phyloP scores from a whole-genome alignment of 2,329 filamentous ascomycete species.

The Alternaria brassicae region DNA sequence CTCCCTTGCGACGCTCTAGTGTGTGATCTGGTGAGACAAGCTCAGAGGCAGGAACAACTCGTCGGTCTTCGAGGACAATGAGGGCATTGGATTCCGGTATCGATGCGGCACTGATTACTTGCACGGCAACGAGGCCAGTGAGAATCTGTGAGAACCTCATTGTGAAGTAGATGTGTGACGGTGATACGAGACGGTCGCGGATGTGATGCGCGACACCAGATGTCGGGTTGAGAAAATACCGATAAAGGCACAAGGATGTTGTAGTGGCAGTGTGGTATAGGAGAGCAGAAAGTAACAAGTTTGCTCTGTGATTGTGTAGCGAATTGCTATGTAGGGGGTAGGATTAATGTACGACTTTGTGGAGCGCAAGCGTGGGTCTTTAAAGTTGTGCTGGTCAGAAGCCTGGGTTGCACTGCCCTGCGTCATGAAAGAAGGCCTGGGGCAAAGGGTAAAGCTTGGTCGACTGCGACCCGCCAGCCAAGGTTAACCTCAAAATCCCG shows the following conservation, averaged over 20 bases:
- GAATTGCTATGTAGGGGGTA: constrained; percentile 9
- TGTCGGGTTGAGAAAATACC: background rate
- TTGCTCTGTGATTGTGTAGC: constrained; percentile 12
- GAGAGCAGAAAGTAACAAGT: background rate
- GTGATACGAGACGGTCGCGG: constrained; percentile 2
- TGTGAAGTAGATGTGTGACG: constrained; percentile 13
- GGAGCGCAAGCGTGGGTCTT: constrained; percentile 17
- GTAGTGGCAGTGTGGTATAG: background rate
- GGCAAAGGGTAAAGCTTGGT: constrained; percentile 6
- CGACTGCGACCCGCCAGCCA: constrained; percentile 1
- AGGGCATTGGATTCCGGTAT: constrained; percentile 39
- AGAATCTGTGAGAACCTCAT: constrained; percentile 40
- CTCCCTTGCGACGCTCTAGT: constrained; percentile 49
- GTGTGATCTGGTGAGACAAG: constrained; percentile 43
- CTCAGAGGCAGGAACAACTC: constrained; percentile 22
- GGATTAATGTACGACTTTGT: background rate
- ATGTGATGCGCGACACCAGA: constrained; percentile 11
- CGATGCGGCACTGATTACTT: constrained; percentile 34
- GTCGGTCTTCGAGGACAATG: constrained; percentile 27
- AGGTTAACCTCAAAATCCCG: background rate
- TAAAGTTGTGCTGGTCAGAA: constrained; percentile 6
- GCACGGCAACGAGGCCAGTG: constrained; percentile 32
- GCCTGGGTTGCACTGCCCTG: constrained; percentile 17
- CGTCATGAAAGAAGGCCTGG: constrained; percentile 22
- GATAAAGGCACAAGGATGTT: background rate